Evolutionary conservation across 257 asterid genomes (phyloP).

Genomic region (Solanum bulbocastanum): DNA sequence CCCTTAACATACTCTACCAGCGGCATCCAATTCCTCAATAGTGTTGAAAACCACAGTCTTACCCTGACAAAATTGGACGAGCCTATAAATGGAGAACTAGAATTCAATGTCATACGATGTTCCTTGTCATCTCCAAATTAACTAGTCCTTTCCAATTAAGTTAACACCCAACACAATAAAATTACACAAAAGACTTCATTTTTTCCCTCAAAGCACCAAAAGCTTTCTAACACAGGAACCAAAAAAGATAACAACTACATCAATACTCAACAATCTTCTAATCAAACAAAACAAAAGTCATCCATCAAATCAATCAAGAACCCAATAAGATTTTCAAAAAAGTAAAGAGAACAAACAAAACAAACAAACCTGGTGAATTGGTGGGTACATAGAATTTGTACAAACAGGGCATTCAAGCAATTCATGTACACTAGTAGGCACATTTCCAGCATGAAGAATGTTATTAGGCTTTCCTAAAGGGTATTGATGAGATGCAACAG

Average conservation of each 20-base stretch:
- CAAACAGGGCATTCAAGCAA: conserved; percentile 91
- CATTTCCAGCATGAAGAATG: conserved; percentile 31
- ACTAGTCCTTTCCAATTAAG: neutral
- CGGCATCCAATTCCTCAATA: neutral
- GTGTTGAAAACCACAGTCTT: neutral
- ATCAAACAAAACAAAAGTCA: neutral
- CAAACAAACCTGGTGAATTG: conserved; percentile 65
- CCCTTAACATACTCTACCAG: neutral
- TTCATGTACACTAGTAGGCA: conserved; percentile 70
- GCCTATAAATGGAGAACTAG: neutral
- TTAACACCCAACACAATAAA: neutral
- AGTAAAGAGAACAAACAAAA: neutral
- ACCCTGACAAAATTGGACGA: neutral
- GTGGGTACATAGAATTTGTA: conserved; percentile 88
- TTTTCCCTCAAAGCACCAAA: neutral
- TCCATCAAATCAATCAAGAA: neutral
- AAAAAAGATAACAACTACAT: neutral
- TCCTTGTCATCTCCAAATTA: neutral
- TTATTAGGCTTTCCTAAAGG: conserved; percentile 37
- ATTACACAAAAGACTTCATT: neutral
- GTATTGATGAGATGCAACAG: conserved; percentile 24
- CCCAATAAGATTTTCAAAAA: neutral
- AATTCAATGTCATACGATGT: neutral
- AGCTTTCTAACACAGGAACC: neutral
- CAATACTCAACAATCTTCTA: neutral